Evolutionary conservation across 352 stramenopile species (phyloP), one percentile per base, ranked within the genome.

Genomic region (Paralagenidium karlingii): DNA sequence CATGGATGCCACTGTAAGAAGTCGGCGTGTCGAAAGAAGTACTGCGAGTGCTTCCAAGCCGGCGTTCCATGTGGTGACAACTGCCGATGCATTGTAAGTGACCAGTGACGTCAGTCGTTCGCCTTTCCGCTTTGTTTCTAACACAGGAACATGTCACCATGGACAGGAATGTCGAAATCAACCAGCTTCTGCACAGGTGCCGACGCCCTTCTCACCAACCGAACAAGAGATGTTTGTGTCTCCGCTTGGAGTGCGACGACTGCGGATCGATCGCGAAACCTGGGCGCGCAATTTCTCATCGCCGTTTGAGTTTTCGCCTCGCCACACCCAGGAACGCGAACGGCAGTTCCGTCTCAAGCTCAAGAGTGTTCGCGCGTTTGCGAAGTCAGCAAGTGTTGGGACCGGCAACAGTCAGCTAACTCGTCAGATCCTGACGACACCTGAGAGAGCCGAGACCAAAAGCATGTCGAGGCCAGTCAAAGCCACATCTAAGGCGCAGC

Each of bases 1-100:
- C 62, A 94, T 20, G 92, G 94, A 5, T 98, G 94, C 51, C 94
- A 97, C 47, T 98, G 94, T 52, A 92, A 96, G 21, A 98, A 97
- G 52, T 96, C 81, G 16, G 85, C 81, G 2, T 98, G 94, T 44
- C 85, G 97, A 48, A 98, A 98, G 67, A 97, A 97, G 33, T 98
- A 98, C 55, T 98, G 94, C 55, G 94, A 98, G 60, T 98, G 94
- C 36, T 98, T 94, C 54, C 86, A 96, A 49, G 88, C 87, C 0
- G 81, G 73, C 6, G 71, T 92, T 6, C 53, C 68, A 11, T 95
- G 83, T 40, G 81, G 73, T 15, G 65, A 81, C 34, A 94, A 93
- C 50, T 95, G 83, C 49, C 85, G 89, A 20, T 95, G 83, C 43
- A 84, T 91, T 48, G 70, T 81, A 78, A 50, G 68, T 75, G 24